Percentiles rank a stretch among this genome's conserved stretches.
These are phyloP conservation scores for Pseudocercospora pini-densiflorae DNA, from an alignment of 2,329 filamentous ascomycete species.

Conservation along the genomic window DNA sequence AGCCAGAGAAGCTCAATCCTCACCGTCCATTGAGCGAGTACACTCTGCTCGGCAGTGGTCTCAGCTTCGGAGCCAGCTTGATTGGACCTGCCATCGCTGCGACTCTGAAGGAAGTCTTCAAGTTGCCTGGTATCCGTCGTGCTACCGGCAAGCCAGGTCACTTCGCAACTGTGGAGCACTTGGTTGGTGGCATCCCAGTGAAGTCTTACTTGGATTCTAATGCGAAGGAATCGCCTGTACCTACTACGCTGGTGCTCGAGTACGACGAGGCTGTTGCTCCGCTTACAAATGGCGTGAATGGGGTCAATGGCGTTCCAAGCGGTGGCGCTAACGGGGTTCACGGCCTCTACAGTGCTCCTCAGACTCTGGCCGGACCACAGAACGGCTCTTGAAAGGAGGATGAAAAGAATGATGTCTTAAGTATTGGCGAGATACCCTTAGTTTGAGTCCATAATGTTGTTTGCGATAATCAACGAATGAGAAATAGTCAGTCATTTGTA, in stretches of 20 bases:
- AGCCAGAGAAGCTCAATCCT: constrained; percentile 50
- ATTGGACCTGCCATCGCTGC: constrained; percentile 47
- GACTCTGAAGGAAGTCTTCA: constrained; percentile 52
- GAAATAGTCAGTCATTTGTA: neutral
- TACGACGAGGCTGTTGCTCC: constrained; percentile 41
- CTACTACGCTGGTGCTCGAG: constrained; percentile 48
- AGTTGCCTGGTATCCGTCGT: constrained; percentile 49
- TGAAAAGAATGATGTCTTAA: neutral
- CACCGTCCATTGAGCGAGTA: constrained; percentile 48
- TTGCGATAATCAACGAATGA: neutral
- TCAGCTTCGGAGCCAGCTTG: constrained; percentile 47
- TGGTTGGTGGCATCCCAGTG: constrained; percentile 55
- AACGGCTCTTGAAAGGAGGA: neutral
- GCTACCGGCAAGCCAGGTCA: constrained; percentile 44
- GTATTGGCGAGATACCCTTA: constrained; percentile 2
- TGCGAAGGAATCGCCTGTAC: constrained; percentile 53
- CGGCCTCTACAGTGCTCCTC: neutral
- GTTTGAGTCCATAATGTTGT: neutral
- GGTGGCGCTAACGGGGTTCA: neutral
- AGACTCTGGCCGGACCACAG: constrained; percentile 2
- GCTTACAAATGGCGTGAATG: neutral
- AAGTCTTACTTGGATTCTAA: constrained; percentile 55
- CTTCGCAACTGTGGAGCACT: constrained; percentile 51
- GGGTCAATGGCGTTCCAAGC: neutral
- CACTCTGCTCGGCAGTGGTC: constrained; percentile 44